Evolutionary conservation across 225 moss, liverwort and hornwort genomes (phyloP).

Genomic region (Sphagnum tenellum): DNA sequence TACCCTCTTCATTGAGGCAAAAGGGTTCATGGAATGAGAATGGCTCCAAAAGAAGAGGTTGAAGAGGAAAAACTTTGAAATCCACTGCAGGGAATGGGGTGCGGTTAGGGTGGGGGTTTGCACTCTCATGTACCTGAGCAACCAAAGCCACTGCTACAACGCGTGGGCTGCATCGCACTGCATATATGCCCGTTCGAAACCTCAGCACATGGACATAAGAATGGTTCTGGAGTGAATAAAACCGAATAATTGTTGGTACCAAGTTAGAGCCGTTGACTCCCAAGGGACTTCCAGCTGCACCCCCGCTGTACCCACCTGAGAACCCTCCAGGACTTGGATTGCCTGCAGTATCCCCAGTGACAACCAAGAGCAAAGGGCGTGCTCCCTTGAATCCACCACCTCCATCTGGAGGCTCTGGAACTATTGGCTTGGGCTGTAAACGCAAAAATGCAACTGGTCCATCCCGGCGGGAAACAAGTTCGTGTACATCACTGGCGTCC

Average conservation of each 20-base stretch:
- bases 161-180: conserved; percentile 88
- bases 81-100: no score
- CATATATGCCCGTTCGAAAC: conserved; percentile 80
- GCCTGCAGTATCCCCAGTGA: conserved; percentile 61
- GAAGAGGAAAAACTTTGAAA: neutral
- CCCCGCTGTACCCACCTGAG: conserved; percentile 45
- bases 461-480: conserved; percentile 87
- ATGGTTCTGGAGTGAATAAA: conserved; percentile 83
- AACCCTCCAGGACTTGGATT: conserved; percentile 56
- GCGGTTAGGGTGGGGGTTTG: no score
- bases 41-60: neutral
- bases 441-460: conserved; percentile 88
- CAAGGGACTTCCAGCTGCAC: conserved; percentile 38
- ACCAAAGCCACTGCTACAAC: conserved; percentile 84
- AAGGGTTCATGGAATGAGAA: neutral
- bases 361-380: conserved; percentile 72
- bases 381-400: conserved; percentile 43
- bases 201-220: conserved; percentile 82
- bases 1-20: no score
- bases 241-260: conserved; percentile 74
- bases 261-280: conserved; percentile 31
- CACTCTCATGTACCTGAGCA: conserved; percentile 49
- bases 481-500: conserved; percentile 83
- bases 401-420: conserved; percentile 41
- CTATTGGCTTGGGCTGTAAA: conserved; percentile 66